Conservation (phyloP, 2,329 filamentous ascomycete species). For the Didymella segeticola region DNA sequence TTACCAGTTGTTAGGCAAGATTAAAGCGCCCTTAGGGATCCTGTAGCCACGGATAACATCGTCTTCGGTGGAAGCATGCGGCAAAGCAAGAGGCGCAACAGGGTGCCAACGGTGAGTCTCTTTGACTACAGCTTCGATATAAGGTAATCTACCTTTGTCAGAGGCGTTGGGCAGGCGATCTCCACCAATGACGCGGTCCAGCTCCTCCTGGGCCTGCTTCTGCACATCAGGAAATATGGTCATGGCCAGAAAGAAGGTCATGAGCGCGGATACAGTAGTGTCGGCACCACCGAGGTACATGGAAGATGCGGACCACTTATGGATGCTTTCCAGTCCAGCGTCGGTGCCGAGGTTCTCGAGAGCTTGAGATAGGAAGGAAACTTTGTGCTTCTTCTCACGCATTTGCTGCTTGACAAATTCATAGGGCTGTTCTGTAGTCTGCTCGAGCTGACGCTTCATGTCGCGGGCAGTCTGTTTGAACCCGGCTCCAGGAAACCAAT, state of each 20-base stretch:
- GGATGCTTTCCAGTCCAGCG: slow-evolving; percentile 41
- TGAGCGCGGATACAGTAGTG: slow-evolving; percentile 52
- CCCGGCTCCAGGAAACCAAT: slow-evolving; percentile 55
- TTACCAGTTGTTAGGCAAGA: slow-evolving; percentile 51
- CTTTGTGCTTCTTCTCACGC: slow-evolving; percentile 32
- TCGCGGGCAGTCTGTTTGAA: slow-evolving; percentile 53
- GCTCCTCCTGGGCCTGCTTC: slow-evolving; percentile 54
- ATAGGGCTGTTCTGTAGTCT: slow-evolving; percentile 52
- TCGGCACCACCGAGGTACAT: slow-evolving; percentile 57
- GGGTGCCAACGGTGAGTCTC: slow-evolving; percentile 56
- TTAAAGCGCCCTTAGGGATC: slow-evolving; percentile 52
- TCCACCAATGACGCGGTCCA: slow-evolving; percentile 58
- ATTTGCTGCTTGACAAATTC: slow-evolving; percentile 54
- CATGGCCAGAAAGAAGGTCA: slow-evolving; percentile 60
- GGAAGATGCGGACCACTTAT: slow-evolving; percentile 54
- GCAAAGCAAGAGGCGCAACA: slow-evolving; percentile 40
- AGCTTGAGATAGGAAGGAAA: slow-evolving; percentile 52
- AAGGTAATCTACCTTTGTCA: slow-evolving; percentile 54
- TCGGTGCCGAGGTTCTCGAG: slow-evolving; percentile 45
- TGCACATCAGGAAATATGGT: slow-evolving; percentile 58
- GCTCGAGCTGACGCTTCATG: slow-evolving; percentile 43
- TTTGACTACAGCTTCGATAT: slow-evolving; percentile 43
- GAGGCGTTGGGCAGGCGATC: slow-evolving; percentile 56
- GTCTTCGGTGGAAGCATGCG: slow-evolving; percentile 43
- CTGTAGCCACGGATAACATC: slow-evolving; percentile 48